Evolutionary conservation across 1,139 yeast genomes (phyloP), one percentile per base, ranked within the genome.

Genomic region (Suhomyces yuchorum): DNA sequence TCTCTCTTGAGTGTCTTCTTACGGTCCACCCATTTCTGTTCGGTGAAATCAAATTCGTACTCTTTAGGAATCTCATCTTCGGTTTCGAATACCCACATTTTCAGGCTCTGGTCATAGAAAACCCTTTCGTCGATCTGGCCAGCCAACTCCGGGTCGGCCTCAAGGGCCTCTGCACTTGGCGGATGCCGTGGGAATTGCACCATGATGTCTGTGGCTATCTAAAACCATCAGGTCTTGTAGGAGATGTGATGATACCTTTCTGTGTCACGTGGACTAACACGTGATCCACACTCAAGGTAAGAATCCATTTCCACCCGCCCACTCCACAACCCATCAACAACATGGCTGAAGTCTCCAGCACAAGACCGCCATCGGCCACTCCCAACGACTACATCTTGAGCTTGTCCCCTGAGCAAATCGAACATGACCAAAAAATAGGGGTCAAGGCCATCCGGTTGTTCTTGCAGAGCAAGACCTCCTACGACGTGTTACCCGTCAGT

Each of bases 401-500:
- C 50, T 67, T 75, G 52, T 62, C 77, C 1, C 63, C 67, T 1
- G 77, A 73, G 50, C 79, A 76, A 54, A 68, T 76, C 38, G 77
- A 75, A 50, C 75, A 74, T 50, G 90, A 84, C 58, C 95, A 87
- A 59, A 77, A 76, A 54, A 68, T 81, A 5, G 92, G 91, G 0
- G 76, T 87, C 45, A 82, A 80, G 56, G 91, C 96, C 26, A 93
- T 93, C 53, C 75, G 97, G 50, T 73, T 82, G 40, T 93, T 95
- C 61, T 73, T 95, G 45, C 88, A 90, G 63, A 85, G 96, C 48
- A 92, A 93, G 65, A 93, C 97, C 0, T 89, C 97, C 1, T 95
- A 93, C 65, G 99, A 95, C 62, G 99, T 95, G 26, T 77, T 95
- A 44, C 99, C 99, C 1, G 99, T 95, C 40, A 87, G 96, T 42